A percentile compares a stretch with the other conserved stretches of the same genome.
These are phyloP conservation scores for Linum usitatissimum DNA, from an alignment of 345 rosid genomes.

Conservation along the genomic window DNA sequence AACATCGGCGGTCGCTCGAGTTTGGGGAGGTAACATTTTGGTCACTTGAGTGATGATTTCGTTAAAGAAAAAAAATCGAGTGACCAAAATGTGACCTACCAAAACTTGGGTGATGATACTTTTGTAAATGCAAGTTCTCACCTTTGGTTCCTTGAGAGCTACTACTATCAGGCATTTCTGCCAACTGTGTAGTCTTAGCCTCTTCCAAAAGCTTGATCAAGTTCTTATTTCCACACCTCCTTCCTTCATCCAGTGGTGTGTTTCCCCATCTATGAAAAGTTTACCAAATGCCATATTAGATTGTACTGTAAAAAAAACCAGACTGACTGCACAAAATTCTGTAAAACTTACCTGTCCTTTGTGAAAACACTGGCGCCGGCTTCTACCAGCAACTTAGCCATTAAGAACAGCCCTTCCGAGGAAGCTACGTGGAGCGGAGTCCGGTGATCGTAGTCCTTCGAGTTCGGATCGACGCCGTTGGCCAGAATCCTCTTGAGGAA, in stretches of 20 bases:
- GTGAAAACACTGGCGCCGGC: conserved; percentile 69
- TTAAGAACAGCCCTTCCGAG: conserved; percentile 67
- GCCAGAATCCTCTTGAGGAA: conserved; percentile 59
- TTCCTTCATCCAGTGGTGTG: conserved; percentile 66
- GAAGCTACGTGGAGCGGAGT: conserved; percentile 91
- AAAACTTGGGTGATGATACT: too few relatives aligned
- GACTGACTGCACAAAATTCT: too few relatives aligned
- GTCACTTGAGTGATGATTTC: too few relatives aligned
- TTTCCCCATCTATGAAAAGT: conserved; percentile 65
- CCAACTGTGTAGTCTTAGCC: conserved; percentile 35
- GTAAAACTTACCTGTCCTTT: conserved; percentile 51
- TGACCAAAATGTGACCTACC: too few relatives aligned
- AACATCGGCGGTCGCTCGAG: too few relatives aligned
- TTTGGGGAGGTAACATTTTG: too few relatives aligned
- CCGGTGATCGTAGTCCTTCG: conserved; percentile 75
- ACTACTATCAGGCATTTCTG: conserved; percentile 19
- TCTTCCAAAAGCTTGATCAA: conserved; percentile 69
- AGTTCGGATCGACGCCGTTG: conserved; percentile 68
- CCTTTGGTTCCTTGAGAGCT: conserved; percentile 35
- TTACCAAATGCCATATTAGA: neutral
- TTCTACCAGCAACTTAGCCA: conserved; percentile 67
- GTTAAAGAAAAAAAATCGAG: too few relatives aligned
- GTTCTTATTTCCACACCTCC: conserved; percentile 67
- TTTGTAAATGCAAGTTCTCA: conserved; percentile 12
- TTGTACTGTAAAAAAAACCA: neutral